phyloP scores from a whole-genome alignment of 2,329 filamentous ascomycete species.

The Ramularia collo-cygni region DNA sequence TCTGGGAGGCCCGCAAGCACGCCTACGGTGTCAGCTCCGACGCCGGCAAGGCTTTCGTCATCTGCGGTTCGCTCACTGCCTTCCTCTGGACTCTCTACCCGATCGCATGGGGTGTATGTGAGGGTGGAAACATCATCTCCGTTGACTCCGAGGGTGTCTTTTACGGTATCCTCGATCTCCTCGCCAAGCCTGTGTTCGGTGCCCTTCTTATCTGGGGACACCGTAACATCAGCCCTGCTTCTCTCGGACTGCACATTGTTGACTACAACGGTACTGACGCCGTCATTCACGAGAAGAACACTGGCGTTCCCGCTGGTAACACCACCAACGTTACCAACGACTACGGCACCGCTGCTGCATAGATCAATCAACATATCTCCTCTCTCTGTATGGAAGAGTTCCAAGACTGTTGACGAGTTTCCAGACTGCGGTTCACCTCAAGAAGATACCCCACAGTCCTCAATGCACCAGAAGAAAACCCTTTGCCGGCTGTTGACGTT shows the following conservation, averaged over 20 bases:
- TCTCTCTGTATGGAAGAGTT: no score
- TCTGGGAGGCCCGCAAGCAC: conserved; percentile 50
- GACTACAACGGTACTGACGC: conserved; percentile 41
- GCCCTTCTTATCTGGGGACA: conserved; percentile 56
- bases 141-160: conserved; percentile 62
- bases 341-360: not conserved
- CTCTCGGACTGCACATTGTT: conserved; percentile 48
- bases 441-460: no score
- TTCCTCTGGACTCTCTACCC: conserved; percentile 61
- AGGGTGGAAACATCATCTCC: conserved; percentile 59
- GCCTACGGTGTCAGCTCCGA: conserved; percentile 49
- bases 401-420: no score
- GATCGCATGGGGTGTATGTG: conserved; percentile 54
- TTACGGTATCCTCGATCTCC: conserved; percentile 59
- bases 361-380: no score
- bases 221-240: conserved; percentile 52
- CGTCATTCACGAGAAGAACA: conserved; percentile 29
- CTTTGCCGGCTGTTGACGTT: no score
- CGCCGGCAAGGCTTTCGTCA: conserved; percentile 48
- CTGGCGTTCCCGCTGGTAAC: conserved; percentile 9
- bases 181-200: conserved; percentile 60
- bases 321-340: conserved; percentile 5
- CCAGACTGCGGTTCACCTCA: no score
- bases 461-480: no score
- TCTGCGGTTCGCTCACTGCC: conserved; percentile 53